Evolutionary conservation across 192 early-diverging fungal genomes (phyloP).

Genomic region (Gaertneriomyces semiglobifer): DNA sequence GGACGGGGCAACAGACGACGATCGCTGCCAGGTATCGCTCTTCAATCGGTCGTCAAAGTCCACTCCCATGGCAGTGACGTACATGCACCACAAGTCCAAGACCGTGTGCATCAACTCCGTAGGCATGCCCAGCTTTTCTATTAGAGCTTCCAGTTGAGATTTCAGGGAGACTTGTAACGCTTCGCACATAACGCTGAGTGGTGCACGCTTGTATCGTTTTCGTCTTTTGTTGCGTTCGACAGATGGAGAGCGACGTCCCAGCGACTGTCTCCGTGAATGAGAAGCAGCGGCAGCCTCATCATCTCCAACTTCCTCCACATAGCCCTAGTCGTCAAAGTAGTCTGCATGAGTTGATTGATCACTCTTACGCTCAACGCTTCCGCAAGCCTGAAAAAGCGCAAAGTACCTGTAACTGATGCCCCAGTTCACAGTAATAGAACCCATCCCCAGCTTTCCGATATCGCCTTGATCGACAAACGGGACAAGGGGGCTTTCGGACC

Average conservation of each 20-base stretch:
- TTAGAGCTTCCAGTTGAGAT: conserved; percentile 7
- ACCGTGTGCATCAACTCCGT: conserved; percentile 23
- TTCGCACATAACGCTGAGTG: conserved; percentile 27
- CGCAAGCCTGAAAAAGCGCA: not conserved
- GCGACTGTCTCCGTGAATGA: conserved; percentile 8
- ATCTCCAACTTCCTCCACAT: conserved; percentile 23
- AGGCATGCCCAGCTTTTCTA: conserved; percentile 8
- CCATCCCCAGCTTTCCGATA: conserved; percentile 26
- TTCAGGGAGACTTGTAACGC: conserved; percentile 20
- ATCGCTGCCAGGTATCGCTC: conserved; percentile 3
- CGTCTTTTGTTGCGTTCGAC: not conserved
- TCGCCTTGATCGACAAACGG: conserved; percentile 18
- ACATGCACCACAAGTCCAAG: conserved; percentile 22
- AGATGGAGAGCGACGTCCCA: not conserved
- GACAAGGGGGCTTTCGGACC: conserved; percentile 24
- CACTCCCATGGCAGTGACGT: conserved; percentile 12
- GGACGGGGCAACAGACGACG: conserved; percentile 10
- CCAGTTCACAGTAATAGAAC: conserved; percentile 28
- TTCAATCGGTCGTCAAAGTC: conserved; percentile 19
- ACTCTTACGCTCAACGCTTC: not conserved
- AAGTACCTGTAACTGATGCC: conserved; percentile 26
- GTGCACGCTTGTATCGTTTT: conserved; percentile 6
- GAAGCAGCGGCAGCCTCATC: conserved; percentile 17
- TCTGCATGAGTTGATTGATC: not conserved
- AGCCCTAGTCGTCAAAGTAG: not conserved